Percentiles rank a stretch among this genome's conserved stretches.
Conservation (phyloP, 495 filamentous ascomycete genomes). For the Neurospora intermedia region DNA sequence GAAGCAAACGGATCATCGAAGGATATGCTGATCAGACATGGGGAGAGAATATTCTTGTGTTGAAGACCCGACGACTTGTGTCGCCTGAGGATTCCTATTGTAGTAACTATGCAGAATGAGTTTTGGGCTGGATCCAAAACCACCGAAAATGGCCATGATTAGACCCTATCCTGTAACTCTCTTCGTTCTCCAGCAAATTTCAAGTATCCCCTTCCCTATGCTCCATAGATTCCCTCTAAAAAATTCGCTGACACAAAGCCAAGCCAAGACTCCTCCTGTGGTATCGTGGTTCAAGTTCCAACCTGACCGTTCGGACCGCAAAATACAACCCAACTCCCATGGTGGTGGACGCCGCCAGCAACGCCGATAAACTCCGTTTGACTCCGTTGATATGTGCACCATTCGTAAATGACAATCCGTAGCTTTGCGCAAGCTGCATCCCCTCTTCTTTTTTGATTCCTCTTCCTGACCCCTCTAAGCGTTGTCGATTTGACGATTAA, state of each 20-base stretch:
- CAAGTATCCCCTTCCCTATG: not conserved
- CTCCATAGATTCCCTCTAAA: not conserved
- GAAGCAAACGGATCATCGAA: not conserved
- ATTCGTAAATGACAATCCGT: constrained; percentile 1
- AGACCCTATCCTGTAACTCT: not conserved
- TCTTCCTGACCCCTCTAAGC: not conserved
- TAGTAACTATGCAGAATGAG: not conserved
- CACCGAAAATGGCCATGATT: not conserved
- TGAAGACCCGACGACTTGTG: not conserved
- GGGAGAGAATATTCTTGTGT: not conserved
- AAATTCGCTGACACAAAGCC: not conserved
- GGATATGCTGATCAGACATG: not conserved
- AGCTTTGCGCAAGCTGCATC: not conserved
- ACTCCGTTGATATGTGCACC: constrained; percentile 7
- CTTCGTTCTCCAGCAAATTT: not conserved
- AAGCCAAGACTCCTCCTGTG: not conserved
- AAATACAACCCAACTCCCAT: not conserved
- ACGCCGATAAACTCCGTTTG: constrained; percentile 13
- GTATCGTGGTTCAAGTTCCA: not conserved
- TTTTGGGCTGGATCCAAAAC: not conserved
- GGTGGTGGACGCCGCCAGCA: constrained; percentile 13
- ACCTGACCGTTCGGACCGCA: not conserved
- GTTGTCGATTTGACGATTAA: not conserved
- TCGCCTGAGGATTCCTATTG: not conserved
- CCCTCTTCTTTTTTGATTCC: not conserved